Evolutionary conservation across 2,329 filamentous ascomycete genomes (phyloP).

Genomic region (Arthrocladium fulminans): DNA sequence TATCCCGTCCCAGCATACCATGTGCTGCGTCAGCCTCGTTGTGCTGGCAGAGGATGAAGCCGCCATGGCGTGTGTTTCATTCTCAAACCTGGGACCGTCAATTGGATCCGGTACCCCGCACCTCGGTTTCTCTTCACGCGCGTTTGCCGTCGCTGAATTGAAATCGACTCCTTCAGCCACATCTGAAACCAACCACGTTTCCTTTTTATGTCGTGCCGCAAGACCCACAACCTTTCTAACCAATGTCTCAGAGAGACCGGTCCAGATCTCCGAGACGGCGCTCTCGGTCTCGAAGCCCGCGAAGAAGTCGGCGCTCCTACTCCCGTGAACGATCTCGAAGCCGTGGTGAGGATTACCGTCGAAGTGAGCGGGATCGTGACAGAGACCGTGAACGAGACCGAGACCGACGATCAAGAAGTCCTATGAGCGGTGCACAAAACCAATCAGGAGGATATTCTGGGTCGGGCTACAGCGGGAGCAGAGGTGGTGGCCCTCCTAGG

Average conservation of each 20-base stretch:
- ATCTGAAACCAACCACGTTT: conserved; percentile 15
- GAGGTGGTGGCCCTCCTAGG: conserved; percentile 55
- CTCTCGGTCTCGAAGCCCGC: conserved; percentile 78
- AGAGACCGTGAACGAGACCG: conserved; percentile 59
- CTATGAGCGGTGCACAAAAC: conserved; percentile 62
- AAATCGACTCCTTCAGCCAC: conserved; percentile 10
- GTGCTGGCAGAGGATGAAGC: not conserved
- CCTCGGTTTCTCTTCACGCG: not conserved
- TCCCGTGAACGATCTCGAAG: conserved; percentile 72
- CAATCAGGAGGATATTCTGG: conserved; percentile 63
- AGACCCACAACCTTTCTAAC: conserved; percentile 22
- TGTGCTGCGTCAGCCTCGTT: not conserved
- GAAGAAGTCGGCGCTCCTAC: conserved; percentile 66
- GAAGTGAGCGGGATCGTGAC: conserved; percentile 46
- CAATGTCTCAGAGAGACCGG: conserved; percentile 63
- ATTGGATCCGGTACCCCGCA: conserved; percentile 1
- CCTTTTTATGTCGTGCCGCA: conserved; percentile 14
- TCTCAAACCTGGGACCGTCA: not conserved
- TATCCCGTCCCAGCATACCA: not conserved
- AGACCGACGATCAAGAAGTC: conserved; percentile 72
- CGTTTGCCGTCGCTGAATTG: conserved; percentile 6
- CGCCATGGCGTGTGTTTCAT: not conserved
- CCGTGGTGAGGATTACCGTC: conserved; percentile 55
- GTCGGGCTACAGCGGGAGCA: conserved; percentile 44
- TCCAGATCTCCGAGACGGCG: conserved; percentile 57